These are phyloP conservation scores for Claviceps sp. DNA, from an alignment of 2,329 filamentous ascomycete genomes.

Conservation along the genomic window DNA sequence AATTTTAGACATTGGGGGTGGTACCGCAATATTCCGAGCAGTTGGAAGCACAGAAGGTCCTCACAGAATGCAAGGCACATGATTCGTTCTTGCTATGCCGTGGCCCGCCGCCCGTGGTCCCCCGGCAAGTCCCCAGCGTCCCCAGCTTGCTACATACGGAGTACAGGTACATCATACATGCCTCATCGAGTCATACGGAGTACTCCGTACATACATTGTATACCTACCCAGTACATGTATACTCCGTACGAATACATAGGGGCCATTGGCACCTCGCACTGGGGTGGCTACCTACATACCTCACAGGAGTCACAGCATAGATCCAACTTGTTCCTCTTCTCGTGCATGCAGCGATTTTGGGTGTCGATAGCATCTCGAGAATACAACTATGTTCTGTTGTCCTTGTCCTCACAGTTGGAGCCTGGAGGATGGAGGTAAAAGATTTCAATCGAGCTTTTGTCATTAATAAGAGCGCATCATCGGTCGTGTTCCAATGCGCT, in stretches of 20 bases:
- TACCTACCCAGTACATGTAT: too few species aligned
- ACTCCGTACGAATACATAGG: too few species aligned
- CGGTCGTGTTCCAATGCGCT: not conserved
- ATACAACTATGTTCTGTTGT: too few species aligned
- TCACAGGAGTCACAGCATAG: too few species aligned
- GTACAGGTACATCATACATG: not conserved
- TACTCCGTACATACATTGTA: too few species aligned
- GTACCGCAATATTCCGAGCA: conserved; percentile 17
- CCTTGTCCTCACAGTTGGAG: too few species aligned
- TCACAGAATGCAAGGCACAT: not conserved
- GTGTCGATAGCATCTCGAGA: too few species aligned
- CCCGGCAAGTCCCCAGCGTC: not conserved
- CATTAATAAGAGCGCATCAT: not conserved
- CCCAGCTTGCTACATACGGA: not conserved
- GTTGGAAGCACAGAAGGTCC: conserved; percentile 8
- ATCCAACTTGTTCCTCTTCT: too few species aligned
- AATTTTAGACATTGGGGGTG: conserved; percentile 16
- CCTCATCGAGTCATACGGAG: too few species aligned
- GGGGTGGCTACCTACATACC: too few species aligned
- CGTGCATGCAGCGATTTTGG: too few species aligned
- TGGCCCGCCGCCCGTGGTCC: not conserved
- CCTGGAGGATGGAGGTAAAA: not conserved
- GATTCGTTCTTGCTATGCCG: conserved; percentile 1
- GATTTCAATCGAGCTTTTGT: not conserved
- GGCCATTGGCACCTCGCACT: too few species aligned